These are phyloP conservation scores for Globisporangium paroecandrum DNA, from an alignment of 352 stramenopile species.

Conservation along the genomic window DNA sequence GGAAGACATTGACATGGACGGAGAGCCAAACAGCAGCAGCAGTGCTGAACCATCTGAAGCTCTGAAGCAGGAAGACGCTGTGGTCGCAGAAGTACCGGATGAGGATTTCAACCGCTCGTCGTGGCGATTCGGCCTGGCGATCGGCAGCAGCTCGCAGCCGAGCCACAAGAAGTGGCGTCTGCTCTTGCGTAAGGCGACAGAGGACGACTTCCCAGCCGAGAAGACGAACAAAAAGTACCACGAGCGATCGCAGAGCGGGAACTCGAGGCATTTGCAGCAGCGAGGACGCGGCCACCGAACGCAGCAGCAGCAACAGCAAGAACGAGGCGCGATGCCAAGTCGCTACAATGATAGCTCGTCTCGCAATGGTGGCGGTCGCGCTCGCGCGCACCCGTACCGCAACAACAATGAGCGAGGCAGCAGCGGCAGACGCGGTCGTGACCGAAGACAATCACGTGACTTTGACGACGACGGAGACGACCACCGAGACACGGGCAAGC, in stretches of 20 bases:
- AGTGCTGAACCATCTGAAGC: conserved; percentile 1
- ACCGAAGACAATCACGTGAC: conserved; percentile 13
- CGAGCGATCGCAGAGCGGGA: conserved; percentile 28
- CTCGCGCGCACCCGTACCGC: conserved; percentile 45
- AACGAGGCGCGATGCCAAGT: conserved; percentile 28
- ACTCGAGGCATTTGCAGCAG: conserved; percentile 11
- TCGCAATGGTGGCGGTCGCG: conserved; percentile 18
- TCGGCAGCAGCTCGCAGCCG: conserved; percentile 50
- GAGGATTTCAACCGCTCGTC: conserved; percentile 59
- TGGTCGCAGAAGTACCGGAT: conserved; percentile 37
- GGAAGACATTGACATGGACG: conserved; percentile 64
- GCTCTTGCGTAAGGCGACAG: conserved; percentile 63
- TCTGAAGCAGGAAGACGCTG: conserved; percentile 7
- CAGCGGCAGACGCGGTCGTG: conserved; percentile 2
- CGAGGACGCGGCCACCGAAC: conserved; percentile 23
- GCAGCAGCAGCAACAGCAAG: conserved; percentile 16
- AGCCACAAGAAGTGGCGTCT: conserved; percentile 67
- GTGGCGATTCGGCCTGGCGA: conserved; percentile 52
- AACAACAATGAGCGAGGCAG: conserved; percentile 22
- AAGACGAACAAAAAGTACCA: conserved; percentile 77
- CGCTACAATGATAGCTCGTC: conserved; percentile 19
- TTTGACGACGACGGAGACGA: conserved; percentile 16
- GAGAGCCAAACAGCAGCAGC: conserved; percentile 18
- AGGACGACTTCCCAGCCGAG: conserved; percentile 77
- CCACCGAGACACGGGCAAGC: conserved; percentile 30